Evolutionary conservation across 441 rosid genomes (phyloP).

Genomic region (Theobroma grandiflorum): DNA sequence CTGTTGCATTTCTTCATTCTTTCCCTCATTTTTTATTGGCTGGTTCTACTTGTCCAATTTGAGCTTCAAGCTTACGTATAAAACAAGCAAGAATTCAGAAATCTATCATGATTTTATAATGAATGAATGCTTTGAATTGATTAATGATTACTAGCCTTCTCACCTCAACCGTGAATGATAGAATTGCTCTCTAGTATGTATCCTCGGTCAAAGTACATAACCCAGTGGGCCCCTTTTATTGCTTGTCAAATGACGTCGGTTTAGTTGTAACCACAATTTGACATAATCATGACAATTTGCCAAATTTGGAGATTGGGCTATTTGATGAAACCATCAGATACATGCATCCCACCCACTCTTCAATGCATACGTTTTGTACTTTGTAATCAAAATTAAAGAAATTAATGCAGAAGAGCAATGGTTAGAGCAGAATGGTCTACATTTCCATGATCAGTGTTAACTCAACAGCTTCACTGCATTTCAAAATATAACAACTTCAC

Average conservation of each 20-base stretch:
- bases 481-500: constrained; percentile 4
- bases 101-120: neutral
- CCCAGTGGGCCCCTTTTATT: too few species aligned
- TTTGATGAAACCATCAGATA: neutral
- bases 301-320: too few species aligned
- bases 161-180: too few species aligned
- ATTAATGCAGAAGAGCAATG: neutral
- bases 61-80: constrained; percentile 5
- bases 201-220: too few species aligned
- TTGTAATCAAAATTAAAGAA: too few species aligned
- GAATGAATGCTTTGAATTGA: neutral
- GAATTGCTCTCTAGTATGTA: too few species aligned
- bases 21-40: constrained; percentile 20
- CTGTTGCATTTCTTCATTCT: constrained; percentile 5
- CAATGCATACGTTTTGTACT: neutral
- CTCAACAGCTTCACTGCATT: constrained; percentile 49
- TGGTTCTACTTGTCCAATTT: neutral
- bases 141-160: neutral
- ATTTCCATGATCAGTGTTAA: constrained; percentile 20
- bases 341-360: neutral
- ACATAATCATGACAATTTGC: too few species aligned
- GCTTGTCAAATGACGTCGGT: too few species aligned
- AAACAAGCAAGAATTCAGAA: neutral
- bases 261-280: too few species aligned
- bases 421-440: constrained; percentile 17